Base-by-base conservation (phyloP, 2,329 filamentous ascomycete genomes). In the Ophiocordyceps camponoti-floridani region DNA sequence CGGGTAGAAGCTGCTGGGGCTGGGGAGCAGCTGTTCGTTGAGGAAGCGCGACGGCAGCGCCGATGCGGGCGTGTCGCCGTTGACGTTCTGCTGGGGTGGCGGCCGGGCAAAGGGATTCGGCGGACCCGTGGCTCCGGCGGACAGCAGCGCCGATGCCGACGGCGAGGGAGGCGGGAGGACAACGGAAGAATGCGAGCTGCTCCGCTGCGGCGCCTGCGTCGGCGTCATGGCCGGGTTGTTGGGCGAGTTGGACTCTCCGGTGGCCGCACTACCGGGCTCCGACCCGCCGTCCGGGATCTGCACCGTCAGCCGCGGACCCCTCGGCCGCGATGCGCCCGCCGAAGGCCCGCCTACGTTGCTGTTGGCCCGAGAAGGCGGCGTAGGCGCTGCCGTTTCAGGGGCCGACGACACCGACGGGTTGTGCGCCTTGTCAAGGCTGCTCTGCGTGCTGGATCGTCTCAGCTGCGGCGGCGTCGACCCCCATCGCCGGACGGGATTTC, bases 61-160 rank as follows among this genome's bases (percentile, higher is more conserved):
- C 2, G 88, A 95, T n/a, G 93, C 87, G 0, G 91, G 91, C 0
- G 91, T 80, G 46, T 66, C 65, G 19, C 60, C 65, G 48, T 67
- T 69, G 50, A 69, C 63, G 53, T 72, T 76, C 46, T 77, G 70
- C 27, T 87, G 84, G 4, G 84, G 86, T 26, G 80, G 75, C 1
- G 89, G 91, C 40, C 89, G 75, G 8, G 91, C 91, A 60, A 96
- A 98, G 0, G 91, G 91, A 59, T 98, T 98, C 2, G 87, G 87
- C 13, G 91, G 91, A 0, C 91, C 91, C 35, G 81, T 82, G 9
- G 91, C 89, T 38, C 91, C 91, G 0, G 91, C 91, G 42, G 87
- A 94, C 45, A 95, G 69, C 7, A 96, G 69, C 2, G 86, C 78
- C 19, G 83, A 83, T 2, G 86, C 84, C 28, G 86, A 94, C 0